Conservation (phyloP, 148 eudicot genomes). For the Suaeda aralocaspica region DNA sequence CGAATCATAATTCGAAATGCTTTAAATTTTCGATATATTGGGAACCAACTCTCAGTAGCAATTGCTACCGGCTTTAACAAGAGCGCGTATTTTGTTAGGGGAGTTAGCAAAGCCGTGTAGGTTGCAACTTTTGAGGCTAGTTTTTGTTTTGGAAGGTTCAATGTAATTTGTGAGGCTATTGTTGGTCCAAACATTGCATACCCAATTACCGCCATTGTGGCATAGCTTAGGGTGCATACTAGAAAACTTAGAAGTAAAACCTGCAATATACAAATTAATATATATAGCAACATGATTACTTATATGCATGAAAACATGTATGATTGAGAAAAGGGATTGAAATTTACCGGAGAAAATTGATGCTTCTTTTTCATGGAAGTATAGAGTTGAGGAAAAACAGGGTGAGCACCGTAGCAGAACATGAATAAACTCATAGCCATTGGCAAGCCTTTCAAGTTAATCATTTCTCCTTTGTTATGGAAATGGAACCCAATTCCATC, state of each 20-base stretch:
- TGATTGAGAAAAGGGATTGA: too few relatives aligned
- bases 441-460: constrained; percentile 38
- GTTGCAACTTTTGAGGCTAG: constrained; percentile 51
- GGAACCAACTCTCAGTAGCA: constrained; percentile 35
- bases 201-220: constrained; percentile 48
- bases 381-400: constrained; percentile 44
- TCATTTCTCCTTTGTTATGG: constrained; percentile 31
- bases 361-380: constrained; percentile 39
- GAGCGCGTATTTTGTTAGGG: constrained; percentile 48
- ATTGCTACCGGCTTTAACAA: constrained; percentile 45
- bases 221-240: constrained; percentile 35
- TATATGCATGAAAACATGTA: background rate
- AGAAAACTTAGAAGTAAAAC: constrained; percentile 39
- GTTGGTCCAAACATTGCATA: constrained; percentile 48
- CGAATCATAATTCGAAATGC: constrained; percentile 36
- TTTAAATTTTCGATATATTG: constrained; percentile 19
- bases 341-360: constrained; percentile 36
- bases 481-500: constrained; percentile 51
- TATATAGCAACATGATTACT: background rate
- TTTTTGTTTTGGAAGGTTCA: constrained; percentile 47
- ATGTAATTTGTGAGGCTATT: constrained; percentile 43
- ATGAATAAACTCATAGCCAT: constrained; percentile 45
- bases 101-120: constrained; percentile 48
- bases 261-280: constrained; percentile 21
- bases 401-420: constrained; percentile 49